Evolutionary conservation across 73 alveolate genomes (phyloP).

Genomic region (Tetrahymena borealis): DNA sequence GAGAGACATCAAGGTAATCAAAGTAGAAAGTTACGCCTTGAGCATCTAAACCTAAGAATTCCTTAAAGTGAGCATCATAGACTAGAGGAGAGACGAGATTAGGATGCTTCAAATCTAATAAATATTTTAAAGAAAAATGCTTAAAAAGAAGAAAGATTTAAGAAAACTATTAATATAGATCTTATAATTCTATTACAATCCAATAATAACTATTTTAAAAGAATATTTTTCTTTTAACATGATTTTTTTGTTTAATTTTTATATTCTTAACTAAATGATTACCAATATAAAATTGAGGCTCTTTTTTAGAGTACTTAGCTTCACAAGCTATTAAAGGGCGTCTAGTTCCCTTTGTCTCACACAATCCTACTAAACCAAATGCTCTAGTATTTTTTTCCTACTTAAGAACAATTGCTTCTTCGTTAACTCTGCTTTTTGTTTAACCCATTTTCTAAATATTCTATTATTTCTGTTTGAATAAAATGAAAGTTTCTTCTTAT

Average conservation of each 20-base stretch:
- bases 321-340: background rate
- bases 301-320: background rate
- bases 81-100: background rate
- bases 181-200: no score
- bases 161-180: no score
- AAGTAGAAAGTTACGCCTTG: background rate
- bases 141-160: background rate
- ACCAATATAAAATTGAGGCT: background rate
- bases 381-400: background rate
- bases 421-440: background rate
- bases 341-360: background rate
- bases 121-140: background rate
- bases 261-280: no score
- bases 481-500: background rate
- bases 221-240: no score
- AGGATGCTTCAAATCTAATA: background rate
- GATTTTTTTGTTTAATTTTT: no score
- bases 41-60: background rate
- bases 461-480: background rate
- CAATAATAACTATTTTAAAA: no score
- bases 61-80: background rate
- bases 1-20: background rate
- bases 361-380: background rate
- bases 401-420: background rate
- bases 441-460: background rate